Evolutionary conservation across 73 alveolate genomes (phyloP), one percentile per base, ranked within the genome.

Genomic region (Paraurostyla sp.): DNA sequence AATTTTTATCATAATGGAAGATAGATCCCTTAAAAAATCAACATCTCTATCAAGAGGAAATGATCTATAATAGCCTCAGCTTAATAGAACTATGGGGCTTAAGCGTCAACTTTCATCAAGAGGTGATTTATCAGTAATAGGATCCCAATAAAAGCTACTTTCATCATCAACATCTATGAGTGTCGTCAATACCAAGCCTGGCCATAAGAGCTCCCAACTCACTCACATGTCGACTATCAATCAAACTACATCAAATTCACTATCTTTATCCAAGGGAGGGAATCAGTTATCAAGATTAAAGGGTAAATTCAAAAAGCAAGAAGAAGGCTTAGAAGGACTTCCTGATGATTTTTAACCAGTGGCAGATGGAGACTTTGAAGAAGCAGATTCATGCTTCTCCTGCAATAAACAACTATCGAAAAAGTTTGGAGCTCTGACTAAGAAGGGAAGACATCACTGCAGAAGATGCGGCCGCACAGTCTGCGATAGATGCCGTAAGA

Each of bases 401-500:
- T 60, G 78, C 78, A 29, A 60, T 29, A 60, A 60, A 33, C 7
- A 60, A 23, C 78, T 60, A 27, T 9, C 78, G 3, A 60, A 60
- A 23, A 60, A 23, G 9, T 27, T 60, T 30, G 78, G 78, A 9
- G 23, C 13, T 2, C 16, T 60, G 25, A 30, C 7, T 13, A 60
- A 60, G 25, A 60, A 60, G 40, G 84, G 87, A 4, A 75, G 73
- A 48, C 87, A 75, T 48, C 87, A 75, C 33, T 75, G 87, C 33
- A 43, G 87, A 43, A 43, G 73, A 29, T 75, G 87, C 32, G 73
- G 54, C 27, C 18, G 73, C n/a, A 46, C 87, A 16, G 87, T 75
- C 32, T 75, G 87, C 73, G 30, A 43, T 27, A 9, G 38, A 3
- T 75, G 87, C 32, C n/a, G 75, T 46, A 23, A 43, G 7, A 75